Evolutionary conservation across 441 rosid species (phyloP), one percentile per base, ranked within the genome.

Genomic region (Monsonia emarginata): DNA sequence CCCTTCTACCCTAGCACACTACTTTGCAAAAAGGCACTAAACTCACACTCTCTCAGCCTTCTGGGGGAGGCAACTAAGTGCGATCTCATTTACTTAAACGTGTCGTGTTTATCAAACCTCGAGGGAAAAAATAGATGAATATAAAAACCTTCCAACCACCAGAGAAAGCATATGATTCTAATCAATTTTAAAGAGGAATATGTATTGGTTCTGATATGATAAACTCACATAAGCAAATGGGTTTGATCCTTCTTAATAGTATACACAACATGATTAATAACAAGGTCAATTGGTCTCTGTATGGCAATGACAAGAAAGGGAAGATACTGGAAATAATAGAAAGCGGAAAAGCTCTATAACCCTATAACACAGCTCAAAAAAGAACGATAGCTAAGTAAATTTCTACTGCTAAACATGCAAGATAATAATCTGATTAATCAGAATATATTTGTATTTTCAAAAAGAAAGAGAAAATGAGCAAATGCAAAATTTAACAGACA

Each of bases 91-190:
- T 24, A 10, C 30, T 28, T 65, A 4, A 32, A 46, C 38, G 32
- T 38, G 66, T 31, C 22, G 21, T 65, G 28, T 27, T n/a, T 22
- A 10, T 21, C 28, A 52, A 18, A 27, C 61, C 61, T 8, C 1
- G 10, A 34, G 10, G 13, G 5, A 34, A 34, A 34, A 34, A 4
- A 34, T 2, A 50, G 4, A 16, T 24, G 0, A 52, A 19, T n/a
- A n/a, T n/a, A 48, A 44, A 16, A 36, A 27, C 28, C 67, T 18
- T 8, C 60, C 14, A 3, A 25, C 14, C 13, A 22, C 13, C 13
- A 44, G 14, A 44, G 52, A 44, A 11, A 44, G 73, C 73, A 74
- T 61, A 65, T 38, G 73, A 74, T 74, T 65, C 70, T n/a, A 50
- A 50, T 50, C 57, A 50, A 16, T 7, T 50, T 21, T 16, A 50